Evolutionary conservation across 371 early-diverging fungal species (phyloP).

Genomic region (Actinomortierella ambigua): DNA sequence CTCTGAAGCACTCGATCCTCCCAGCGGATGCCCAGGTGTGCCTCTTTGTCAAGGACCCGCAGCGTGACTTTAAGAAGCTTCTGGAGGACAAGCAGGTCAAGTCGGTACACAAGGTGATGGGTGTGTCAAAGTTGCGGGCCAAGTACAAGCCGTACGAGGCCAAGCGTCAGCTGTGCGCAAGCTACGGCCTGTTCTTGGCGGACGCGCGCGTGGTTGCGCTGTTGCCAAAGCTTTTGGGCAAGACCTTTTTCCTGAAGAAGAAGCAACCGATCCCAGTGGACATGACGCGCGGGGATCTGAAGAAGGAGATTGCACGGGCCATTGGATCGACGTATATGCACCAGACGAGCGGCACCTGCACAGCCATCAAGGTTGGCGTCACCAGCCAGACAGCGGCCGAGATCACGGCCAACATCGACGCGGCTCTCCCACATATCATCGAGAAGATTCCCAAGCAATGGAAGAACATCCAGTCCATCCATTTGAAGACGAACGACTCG

Average conservation of each 20-base stretch:
- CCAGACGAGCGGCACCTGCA: slow-evolving; percentile 70
- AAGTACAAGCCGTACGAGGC: slow-evolving; percentile 81
- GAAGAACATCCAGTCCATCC: slow-evolving; percentile 78
- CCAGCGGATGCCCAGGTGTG: slow-evolving; percentile 68
- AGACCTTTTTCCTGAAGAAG: slow-evolving; percentile 85
- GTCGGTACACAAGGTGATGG: slow-evolving; percentile 74
- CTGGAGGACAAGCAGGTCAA: slow-evolving; percentile 66
- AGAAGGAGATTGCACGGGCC: slow-evolving; percentile 74
- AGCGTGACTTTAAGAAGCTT: slow-evolving; percentile 72
- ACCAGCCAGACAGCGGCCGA: slow-evolving; percentile 62
- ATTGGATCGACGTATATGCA: slow-evolving; percentile 80
- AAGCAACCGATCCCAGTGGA: slow-evolving; percentile 89
- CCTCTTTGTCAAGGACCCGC: slow-evolving; percentile 87
- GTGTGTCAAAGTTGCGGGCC: slow-evolving; percentile 74
- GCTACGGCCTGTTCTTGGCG: slow-evolving; percentile 85
- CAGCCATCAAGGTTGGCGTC: slow-evolving; percentile 77
- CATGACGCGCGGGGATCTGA: slow-evolving; percentile 63
- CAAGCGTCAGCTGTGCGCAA: slow-evolving; percentile 69
- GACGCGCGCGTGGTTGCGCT: slow-evolving; percentile 79
- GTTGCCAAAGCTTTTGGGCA: slow-evolving; percentile 85
- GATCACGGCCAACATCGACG: slow-evolving; percentile 78
- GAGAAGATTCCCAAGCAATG: slow-evolving; percentile 73
- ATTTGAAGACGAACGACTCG: slow-evolving; percentile 82
- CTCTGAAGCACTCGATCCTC: slow-evolving; percentile 60
- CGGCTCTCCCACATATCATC: slow-evolving; percentile 60